Percentiles rank a stretch among this genome's conserved stretches.
phyloP scores from a whole-genome alignment of 768 basidiomycete genomes.

The Hericium erinaceus region DNA sequence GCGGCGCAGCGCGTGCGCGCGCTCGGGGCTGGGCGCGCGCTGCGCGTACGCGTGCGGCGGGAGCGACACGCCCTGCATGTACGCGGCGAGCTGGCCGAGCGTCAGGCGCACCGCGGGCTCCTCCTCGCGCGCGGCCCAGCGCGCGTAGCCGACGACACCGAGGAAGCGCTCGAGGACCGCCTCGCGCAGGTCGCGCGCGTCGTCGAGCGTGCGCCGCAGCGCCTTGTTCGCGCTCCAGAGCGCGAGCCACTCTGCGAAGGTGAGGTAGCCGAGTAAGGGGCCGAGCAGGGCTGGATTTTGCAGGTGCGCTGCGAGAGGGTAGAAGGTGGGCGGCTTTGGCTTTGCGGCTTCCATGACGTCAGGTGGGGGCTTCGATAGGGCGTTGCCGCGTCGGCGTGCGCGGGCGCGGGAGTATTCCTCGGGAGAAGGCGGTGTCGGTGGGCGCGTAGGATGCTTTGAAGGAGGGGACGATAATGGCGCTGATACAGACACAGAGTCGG shows the following conservation, averaged over 20 bases:
- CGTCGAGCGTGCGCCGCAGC: slow-evolving; percentile 39
- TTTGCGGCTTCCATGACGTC: slow-evolving; percentile 20
- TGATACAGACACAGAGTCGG: too few relatives aligned
- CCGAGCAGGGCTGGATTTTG: slow-evolving; percentile 42
- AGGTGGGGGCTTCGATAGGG: slow-evolving; percentile 31
- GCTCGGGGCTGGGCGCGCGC: slow-evolving; percentile 29
- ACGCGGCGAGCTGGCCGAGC: slow-evolving; percentile 70
- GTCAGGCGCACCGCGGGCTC: slow-evolving; percentile 55
- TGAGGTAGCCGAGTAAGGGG: slow-evolving; percentile 45
- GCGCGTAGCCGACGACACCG: slow-evolving; percentile 58
- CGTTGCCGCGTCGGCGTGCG: slow-evolving; percentile 29
- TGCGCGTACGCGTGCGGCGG: slow-evolving; percentile 67
- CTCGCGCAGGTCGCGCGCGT: slow-evolving; percentile 46
- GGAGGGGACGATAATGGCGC: too few relatives aligned
- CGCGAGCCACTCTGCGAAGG: slow-evolving; percentile 66
- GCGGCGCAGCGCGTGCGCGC: slow-evolving; percentile 43
- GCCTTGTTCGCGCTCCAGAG: slow-evolving; percentile 49
- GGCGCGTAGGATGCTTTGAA: slow-evolving; percentile 1
- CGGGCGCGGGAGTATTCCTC: slow-evolving; percentile 34
- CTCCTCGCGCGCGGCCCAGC: slow-evolving; percentile 36
- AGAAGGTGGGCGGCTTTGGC: slow-evolving; percentile 19
- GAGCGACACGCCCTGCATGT: slow-evolving; percentile 70
- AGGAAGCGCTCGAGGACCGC: slow-evolving; percentile 61
- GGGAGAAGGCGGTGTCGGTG: slow-evolving; percentile 20
- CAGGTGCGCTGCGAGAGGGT: slow-evolving; percentile 51